phyloP scores from a whole-genome alignment of 2,329 filamentous ascomycete genomes.

The Apiospora arundinis region DNA sequence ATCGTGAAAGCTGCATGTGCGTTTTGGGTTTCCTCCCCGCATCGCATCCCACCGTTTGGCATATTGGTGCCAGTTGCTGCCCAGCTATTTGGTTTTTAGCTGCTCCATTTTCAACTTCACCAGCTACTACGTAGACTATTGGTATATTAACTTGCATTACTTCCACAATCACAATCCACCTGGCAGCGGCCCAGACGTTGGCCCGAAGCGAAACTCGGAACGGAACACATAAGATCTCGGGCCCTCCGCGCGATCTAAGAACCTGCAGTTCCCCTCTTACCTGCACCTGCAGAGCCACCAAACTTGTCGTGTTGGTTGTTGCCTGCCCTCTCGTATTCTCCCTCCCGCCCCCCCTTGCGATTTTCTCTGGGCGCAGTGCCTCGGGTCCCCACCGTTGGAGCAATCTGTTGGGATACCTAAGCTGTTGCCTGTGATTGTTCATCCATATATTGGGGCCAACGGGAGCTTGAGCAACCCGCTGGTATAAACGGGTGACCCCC shows the following conservation, averaged over 20 bases:
- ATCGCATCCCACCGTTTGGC: constrained; percentile 1
- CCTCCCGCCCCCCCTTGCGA: neutral
- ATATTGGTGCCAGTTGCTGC: neutral
- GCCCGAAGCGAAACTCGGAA: neutral
- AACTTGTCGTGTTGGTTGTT: neutral
- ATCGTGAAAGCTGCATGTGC: constrained; percentile 17
- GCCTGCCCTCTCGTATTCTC: neutral
- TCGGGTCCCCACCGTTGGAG: constrained; percentile 2
- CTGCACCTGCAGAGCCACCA: neutral
- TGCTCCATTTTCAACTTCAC: neutral
- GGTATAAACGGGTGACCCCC: constrained; percentile 10
- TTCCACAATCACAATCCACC: neutral
- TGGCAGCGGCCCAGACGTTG: neutral
- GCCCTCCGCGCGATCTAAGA: neutral
- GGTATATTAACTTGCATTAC: neutral
- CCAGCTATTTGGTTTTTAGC: neutral
- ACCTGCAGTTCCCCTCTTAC: constrained; percentile 1
- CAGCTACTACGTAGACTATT: neutral
- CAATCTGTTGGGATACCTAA: neutral
- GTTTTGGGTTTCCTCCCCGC: constrained; percentile 14
- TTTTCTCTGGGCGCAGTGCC: constrained; percentile 5
- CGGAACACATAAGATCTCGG: neutral
- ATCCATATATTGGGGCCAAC: neutral
- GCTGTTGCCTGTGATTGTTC: neutral
- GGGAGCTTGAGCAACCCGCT: constrained; percentile 6